Evolutionary conservation across 257 asterid species (phyloP), one percentile per base, ranked within the genome.

Genomic region (Leptodermis oblonga): DNA sequence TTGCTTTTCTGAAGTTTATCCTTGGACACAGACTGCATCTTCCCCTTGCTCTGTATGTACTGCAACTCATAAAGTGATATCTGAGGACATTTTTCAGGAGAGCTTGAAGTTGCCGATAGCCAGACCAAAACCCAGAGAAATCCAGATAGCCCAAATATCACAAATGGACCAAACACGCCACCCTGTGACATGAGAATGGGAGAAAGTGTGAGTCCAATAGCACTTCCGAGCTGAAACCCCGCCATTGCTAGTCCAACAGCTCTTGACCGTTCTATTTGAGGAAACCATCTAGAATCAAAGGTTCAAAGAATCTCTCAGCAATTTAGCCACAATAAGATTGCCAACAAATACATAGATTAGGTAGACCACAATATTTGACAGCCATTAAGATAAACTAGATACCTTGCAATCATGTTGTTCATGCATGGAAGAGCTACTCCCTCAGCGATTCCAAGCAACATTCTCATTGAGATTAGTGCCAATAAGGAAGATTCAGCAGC

Each of bases 231-330:
- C 85, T 90, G 97, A 75, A 93, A 93, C 49, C 99, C 99, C 68
- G 97, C 99, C 99, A 93, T 93, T 60, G 99, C 97, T 80, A 94
- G 97, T 77, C 92, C 99, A n/a, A 94, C 96, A 67, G 97, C 95
- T 81, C 97, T 87, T 69, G 99, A 86, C 74, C 96, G 89, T 70
- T 94, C 99, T 54, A 87, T 89, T 78, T 79, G 87, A 72, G 99
- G 97, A 82, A 89, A 94, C 99, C 97, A 94, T 78, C 99, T 90
- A 68, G 52, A 67, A 72, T 28, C 62, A 79, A 68, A 73, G 45
- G 31, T 49, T 71, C 42, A 51, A n/a, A 52, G 54, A 53, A 65
- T 46, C 13, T 11, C 39, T 63, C 12, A 41, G 53, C 28, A n/a
- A 41, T 56, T 49, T 52, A 22, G 51, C 31, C 23, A 30, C 33